Conservation (phyloP, 495 filamentous ascomycete species). For the Penicillium macrosclerotiorum region DNA sequence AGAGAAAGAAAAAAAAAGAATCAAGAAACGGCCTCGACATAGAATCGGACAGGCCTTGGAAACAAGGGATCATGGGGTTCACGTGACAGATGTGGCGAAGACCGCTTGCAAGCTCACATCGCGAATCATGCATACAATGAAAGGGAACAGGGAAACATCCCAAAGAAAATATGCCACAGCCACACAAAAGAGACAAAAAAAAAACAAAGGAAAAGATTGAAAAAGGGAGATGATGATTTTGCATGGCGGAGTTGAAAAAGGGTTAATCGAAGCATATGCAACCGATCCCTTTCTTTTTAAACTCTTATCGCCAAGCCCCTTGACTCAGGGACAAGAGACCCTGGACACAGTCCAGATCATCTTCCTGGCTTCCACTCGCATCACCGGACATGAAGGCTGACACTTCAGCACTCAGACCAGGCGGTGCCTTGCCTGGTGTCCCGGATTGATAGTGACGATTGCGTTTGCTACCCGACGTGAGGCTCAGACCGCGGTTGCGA, state of each 20-base stretch:
- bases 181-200: constrained; percentile 14
- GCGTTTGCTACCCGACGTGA: constrained; percentile 32
- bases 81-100: constrained; percentile 31
- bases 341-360: constrained; percentile 76
- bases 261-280: background rate
- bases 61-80: constrained; percentile 27
- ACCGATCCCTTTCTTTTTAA: background rate
- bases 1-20: constrained; percentile 1
- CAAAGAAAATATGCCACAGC: constrained; percentile 19
- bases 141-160: constrained; percentile 5
- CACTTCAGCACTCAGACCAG: constrained; percentile 55
- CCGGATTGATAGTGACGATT: constrained; percentile 33
- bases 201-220: constrained; percentile 26
- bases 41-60: constrained; percentile 10
- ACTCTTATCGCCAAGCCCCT: constrained; percentile 54
- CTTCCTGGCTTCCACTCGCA: constrained; percentile 58
- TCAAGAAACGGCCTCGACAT: constrained; percentile 2
- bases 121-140: constrained; percentile 25
- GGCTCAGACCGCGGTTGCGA: constrained; percentile 26
- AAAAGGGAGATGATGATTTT: constrained; percentile 7
- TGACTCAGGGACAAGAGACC: constrained; percentile 72
- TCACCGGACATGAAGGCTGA: constrained; percentile 65
- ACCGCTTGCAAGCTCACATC: constrained; percentile 39
- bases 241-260: background rate
- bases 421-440: constrained; percentile 26